These are phyloP conservation scores for Blastocystis sp. DNA, from an alignment of 352 stramenopile genomes.

Conservation along the genomic window DNA sequence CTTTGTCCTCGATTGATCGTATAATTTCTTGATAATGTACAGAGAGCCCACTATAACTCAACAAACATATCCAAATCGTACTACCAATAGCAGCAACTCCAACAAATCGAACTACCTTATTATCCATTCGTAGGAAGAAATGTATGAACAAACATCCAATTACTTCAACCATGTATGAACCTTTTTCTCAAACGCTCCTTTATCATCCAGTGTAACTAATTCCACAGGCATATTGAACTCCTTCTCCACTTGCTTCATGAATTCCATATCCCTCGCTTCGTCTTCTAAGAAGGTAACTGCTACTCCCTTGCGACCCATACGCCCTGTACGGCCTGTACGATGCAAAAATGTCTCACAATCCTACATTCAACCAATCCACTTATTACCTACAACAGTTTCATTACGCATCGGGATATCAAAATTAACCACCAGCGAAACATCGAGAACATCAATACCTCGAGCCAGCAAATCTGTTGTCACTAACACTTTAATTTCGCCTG, in stretches of 20 bases:
- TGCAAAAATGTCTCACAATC: constrained; percentile 57
- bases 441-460: constrained; percentile 46
- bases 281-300: constrained; percentile 31
- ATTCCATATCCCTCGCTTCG: constrained; percentile 20
- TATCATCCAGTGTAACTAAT: neutral
- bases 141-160: constrained; percentile 5
- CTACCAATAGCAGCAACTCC: neutral
- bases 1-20: neutral
- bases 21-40: neutral
- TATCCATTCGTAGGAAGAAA: neutral
- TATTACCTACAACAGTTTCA: neutral
- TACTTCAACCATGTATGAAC: constrained; percentile 26
- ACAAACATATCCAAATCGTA: neutral
- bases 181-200: constrained; percentile 46
- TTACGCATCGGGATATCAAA: constrained; percentile 54
- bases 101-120: neutral
- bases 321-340: constrained; percentile 46
- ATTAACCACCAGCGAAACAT: constrained; percentile 54
- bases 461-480: constrained; percentile 53
- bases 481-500: constrained; percentile 42
- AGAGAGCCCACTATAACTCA: neutral
- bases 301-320: constrained; percentile 52
- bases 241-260: constrained; percentile 30
- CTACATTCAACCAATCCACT: neutral
- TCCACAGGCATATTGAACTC: constrained; percentile 46